Evolutionary conservation across 768 basidiomycete genomes (phyloP).

Genomic region (Leucosporidium yakuticum): DNA sequence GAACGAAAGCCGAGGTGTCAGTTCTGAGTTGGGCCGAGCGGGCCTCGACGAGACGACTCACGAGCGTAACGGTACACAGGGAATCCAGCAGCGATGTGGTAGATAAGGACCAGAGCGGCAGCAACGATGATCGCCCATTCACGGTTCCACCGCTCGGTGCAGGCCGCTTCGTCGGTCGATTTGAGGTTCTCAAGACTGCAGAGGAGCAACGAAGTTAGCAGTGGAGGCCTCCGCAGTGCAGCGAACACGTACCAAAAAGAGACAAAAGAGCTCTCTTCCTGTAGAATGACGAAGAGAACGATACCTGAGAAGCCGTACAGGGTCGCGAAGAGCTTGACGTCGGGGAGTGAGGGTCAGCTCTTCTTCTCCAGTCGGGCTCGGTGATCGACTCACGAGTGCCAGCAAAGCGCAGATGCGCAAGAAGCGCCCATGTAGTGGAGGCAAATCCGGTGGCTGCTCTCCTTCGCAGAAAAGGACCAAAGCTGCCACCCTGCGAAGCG

Average conservation of each 20-base stretch:
- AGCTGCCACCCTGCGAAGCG: not conserved
- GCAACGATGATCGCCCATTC: constrained; percentile 13
- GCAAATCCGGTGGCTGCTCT: not conserved
- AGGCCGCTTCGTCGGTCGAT: not conserved
- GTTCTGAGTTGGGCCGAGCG: no score
- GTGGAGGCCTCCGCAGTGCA: not conserved
- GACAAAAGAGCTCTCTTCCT: constrained; percentile 11
- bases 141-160: constrained; percentile 6
- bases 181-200: constrained; percentile 1
- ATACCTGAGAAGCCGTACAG: not conserved
- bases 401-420: not conserved
- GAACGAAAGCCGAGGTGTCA: not conserved
- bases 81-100: constrained; percentile 12
- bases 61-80: constrained; percentile 27
- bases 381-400: not conserved
- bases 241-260: constrained; percentile 10
- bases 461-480: constrained; percentile 1
- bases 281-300: constrained; percentile 17
- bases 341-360: no score
- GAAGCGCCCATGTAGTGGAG: constrained; percentile 8
- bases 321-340: constrained; percentile 10
- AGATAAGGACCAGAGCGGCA: not conserved
- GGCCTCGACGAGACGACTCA: not conserved
- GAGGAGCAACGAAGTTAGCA: not conserved
- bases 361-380: not conserved